Evolutionary conservation across 2,329 filamentous ascomycete genomes (phyloP).

Genomic region (Tolypocladium amazonense): DNA sequence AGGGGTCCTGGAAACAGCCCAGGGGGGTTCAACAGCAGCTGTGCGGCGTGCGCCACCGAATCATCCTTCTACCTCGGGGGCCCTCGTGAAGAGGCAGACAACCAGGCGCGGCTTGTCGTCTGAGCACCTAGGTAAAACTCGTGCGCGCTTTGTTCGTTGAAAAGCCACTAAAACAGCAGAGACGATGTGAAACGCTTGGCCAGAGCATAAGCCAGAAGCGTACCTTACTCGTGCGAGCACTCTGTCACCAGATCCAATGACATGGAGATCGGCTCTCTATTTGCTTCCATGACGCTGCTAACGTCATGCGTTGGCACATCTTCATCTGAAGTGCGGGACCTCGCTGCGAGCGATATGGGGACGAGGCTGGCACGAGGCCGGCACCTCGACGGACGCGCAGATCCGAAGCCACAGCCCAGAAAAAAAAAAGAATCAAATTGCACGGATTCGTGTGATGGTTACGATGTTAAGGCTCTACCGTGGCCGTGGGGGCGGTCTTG

Average conservation of each 20-base stretch:
- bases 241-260: background rate
- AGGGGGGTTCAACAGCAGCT: background rate
- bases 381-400: background rate
- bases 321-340: background rate
- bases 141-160: background rate
- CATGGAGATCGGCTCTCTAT: background rate
- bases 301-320: background rate
- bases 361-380: background rate
- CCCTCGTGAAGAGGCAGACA: too few relatives aligned
- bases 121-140: background rate
- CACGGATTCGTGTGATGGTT: background rate
- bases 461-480: background rate
- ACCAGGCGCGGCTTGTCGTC: background rate
- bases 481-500: background rate
- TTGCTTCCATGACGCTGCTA: background rate
- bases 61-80: background rate
- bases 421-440: background rate
- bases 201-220: background rate
- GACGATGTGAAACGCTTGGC: background rate
- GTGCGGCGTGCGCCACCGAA: background rate
- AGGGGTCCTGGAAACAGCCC: background rate
- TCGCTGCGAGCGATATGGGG: background rate
- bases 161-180: background rate
- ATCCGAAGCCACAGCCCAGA: background rate
- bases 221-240: background rate